Base-by-base conservation (phyloP, 108 stramenopile genomes). In the Tribonema minus region DNA sequence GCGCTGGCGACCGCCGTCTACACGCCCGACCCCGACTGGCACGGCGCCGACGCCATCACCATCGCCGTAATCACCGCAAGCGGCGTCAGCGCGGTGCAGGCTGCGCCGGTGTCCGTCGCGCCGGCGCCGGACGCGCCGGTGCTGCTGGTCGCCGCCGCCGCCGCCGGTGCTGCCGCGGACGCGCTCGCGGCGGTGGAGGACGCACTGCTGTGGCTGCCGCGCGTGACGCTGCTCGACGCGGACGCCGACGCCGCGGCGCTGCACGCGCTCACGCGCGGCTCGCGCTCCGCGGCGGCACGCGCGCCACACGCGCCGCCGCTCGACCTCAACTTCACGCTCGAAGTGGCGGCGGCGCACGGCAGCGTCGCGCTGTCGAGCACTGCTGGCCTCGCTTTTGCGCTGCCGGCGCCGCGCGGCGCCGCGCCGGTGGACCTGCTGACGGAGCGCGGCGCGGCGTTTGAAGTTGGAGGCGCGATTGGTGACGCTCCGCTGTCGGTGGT, bases 21-120 rank as follows among this genome's bases (percentile, higher is more conserved):
- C 68, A 59, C 59, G 1, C 58, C 54, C 25, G 77, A 70, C 39
- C 68, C 77, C 0, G 77, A 79, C 39, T 79, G 77, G 77, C 37
- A 69, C 68, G 77, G 77, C 23, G 31, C 59, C 1, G 77, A 79
- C 61, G 69, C 69, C 12, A 33, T 79, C 31, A 62, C 46, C 46
- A 54, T 54, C 46, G 46, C 20, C 20, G 46, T 54, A 54, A 54
- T 9, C 46, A 20, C 9, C 46, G 46, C 46, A 54, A 54, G 9
- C 46, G 46, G 9, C 46, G 20, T 15, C 46, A 15, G 46, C 46
- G 20, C 46, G 20, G 46, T 9, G 9, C 9, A 15, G 46, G 20
- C 20, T 20, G 46, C 46, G 20, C 15, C 46, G 20, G 46, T 54
- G 20, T 54, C 46, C 46, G 46, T 54, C 46, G 46, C 46, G 15